Evolutionary conservation across 2,329 filamentous ascomycete genomes (phyloP).

Genomic region (Pestalotiopsis sp.): DNA sequence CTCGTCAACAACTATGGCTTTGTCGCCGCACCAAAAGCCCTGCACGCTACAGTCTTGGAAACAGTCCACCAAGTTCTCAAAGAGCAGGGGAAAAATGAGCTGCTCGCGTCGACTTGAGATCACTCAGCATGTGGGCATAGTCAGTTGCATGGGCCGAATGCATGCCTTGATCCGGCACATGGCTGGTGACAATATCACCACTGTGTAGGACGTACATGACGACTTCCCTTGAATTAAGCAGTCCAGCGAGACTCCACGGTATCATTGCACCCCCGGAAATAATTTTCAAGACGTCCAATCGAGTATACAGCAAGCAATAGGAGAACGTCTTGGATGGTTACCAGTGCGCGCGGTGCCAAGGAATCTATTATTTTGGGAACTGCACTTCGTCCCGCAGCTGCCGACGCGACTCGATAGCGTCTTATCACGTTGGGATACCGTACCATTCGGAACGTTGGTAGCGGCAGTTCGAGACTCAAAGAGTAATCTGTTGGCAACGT

Average conservation of each 20-base stretch:
- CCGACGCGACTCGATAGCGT: background rate
- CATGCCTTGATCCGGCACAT: background rate
- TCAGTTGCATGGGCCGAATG: background rate
- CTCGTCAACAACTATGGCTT: conserved; percentile 57
- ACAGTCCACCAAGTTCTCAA: conserved; percentile 36
- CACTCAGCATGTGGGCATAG: background rate
- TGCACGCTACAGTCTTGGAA: conserved; percentile 47
- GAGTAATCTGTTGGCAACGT: background rate
- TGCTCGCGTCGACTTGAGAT: conserved; percentile 25
- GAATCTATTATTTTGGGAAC: background rate
- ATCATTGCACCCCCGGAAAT: background rate
- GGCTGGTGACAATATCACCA: background rate
- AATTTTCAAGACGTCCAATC: background rate
- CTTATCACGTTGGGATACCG: background rate
- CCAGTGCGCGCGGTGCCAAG: background rate
- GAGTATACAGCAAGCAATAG: background rate
- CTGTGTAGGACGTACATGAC: background rate
- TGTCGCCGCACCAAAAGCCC: conserved; percentile 49
- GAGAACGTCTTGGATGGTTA: background rate
- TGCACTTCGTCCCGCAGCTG: background rate
- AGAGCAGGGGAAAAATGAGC: conserved; percentile 33
- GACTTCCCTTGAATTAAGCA: background rate
- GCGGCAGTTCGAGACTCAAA: background rate
- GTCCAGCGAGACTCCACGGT: background rate
- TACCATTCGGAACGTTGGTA: background rate